Evolutionary conservation across 2,329 filamentous ascomycete genomes (phyloP).

Genomic region (Xylariaceae sp.): DNA sequence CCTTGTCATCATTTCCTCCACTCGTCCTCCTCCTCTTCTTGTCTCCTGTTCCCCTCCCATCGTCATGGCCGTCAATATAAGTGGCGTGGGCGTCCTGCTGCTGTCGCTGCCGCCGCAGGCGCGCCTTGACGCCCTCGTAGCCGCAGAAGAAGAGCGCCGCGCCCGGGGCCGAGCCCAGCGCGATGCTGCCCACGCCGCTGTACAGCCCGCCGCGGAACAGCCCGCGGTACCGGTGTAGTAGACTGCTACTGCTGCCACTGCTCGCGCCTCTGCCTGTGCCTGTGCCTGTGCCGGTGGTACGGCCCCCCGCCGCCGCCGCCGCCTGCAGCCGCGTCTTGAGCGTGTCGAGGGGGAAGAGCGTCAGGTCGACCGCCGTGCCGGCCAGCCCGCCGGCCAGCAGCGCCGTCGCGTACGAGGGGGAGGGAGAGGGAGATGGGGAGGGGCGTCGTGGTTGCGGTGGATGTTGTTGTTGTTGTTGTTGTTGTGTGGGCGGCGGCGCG

Average conservation of each 20-base stretch:
- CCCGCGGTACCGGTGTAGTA: too few species aligned
- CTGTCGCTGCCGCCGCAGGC: conserved; percentile 29
- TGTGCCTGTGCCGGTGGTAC: too few species aligned
- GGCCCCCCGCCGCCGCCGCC: conserved; percentile 89
- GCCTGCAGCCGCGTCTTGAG: conserved; percentile 97
- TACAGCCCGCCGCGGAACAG: conserved; percentile 93
- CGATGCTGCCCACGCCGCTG: conserved; percentile 78
- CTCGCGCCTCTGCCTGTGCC: too few species aligned
- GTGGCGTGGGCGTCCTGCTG: conserved; percentile 3
- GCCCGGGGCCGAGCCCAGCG: conserved; percentile 86
- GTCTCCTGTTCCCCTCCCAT: conserved; percentile 3
- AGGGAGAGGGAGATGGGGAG: background rate
- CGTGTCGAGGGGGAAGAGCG: conserved; percentile 95
- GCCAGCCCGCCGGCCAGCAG: conserved; percentile 80
- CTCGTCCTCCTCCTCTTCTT: conserved; percentile 3
- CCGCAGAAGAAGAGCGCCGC: conserved; percentile 97
- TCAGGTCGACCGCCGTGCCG: conserved; percentile 92
- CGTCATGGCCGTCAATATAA: conserved; percentile 5
- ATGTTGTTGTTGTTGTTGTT: too few species aligned
- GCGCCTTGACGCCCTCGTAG: conserved; percentile 68
- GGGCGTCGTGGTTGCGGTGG: background rate
- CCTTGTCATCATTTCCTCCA: conserved; percentile 18
- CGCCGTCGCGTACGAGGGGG: conserved; percentile 48
- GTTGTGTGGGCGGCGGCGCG: too few species aligned
- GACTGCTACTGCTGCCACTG: too few species aligned